Evolutionary conservation across 345 rosid species (phyloP), one percentile per base, ranked within the genome.

Genomic region (Ailanthus altissimus): DNA sequence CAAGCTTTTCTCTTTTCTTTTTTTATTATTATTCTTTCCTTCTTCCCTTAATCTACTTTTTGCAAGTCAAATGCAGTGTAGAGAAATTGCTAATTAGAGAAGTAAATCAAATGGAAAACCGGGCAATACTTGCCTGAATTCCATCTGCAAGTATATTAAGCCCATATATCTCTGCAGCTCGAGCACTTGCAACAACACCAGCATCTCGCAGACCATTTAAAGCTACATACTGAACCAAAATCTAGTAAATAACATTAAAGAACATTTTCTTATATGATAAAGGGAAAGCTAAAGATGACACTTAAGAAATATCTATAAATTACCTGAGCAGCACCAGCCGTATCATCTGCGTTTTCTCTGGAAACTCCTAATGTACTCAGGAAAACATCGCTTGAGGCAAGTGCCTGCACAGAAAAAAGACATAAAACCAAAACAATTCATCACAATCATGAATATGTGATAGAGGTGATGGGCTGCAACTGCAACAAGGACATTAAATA

Each of bases 91-190:
- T 73, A 46, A 56, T 16, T 40, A 13, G 53, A 60, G 70, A 40
- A 51, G 16, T 50, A 42, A 40, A 72, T 9, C 50, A 53, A 51
- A 60, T 14, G 49, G 50, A 36, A 49, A 64, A 9, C 12, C 4
- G 21, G 51, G 53, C 18, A 74, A 43, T 67, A 70, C 56, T 77
- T 73, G 77, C 91, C 90, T 91, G 97, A 74, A 90, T 83, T 47
- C 79, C 86, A 75, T 88, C 89, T 6, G 97, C 89, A 42, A 90
- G 90, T 42, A 93, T 74, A 42, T 86, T 83, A 20, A 93, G 91
- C 50, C 94, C 97, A 80, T 93, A 93, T 16, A 93, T 81, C 74
- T 89, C 89, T 8, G 94, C 88, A 67, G 97, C 98, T 80, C 91
- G 90, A 58, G 87, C 87, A 67, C 93, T 89, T 4, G 98, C 97